Evolutionary conservation across 768 basidiomycete species (phyloP).

Genomic region (Termitomyces sp.): DNA sequence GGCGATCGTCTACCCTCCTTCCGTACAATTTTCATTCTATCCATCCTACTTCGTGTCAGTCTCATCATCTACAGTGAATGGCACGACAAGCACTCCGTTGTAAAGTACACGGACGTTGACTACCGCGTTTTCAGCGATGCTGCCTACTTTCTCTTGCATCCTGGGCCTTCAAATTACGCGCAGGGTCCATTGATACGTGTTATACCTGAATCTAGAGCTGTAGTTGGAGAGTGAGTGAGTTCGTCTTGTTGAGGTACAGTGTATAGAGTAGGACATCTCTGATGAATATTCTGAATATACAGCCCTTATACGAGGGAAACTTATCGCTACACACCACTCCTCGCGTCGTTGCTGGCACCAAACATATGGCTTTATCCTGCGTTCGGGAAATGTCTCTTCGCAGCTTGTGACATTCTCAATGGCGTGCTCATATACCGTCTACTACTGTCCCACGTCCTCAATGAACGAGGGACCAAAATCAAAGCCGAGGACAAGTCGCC

Average conservation of each 20-base stretch:
- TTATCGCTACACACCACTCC: slow-evolving; percentile 94
- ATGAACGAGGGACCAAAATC: slow-evolving; percentile 1
- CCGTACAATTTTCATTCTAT: slow-evolving; percentile 46
- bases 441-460: slow-evolving; percentile 47
- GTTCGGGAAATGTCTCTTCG: slow-evolving; percentile 91
- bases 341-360: slow-evolving; percentile 79
- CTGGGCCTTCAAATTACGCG: slow-evolving; percentile 50
- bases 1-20: slow-evolving; percentile 38
- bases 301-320: slow-evolving; percentile 92
- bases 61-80: slow-evolving; percentile 88
- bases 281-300: neutral
- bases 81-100: slow-evolving; percentile 77
- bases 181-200: slow-evolving; percentile 44
- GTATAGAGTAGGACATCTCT: slow-evolving; percentile 12
- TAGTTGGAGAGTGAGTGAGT: slow-evolving; percentile 73
- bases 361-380: slow-evolving; percentile 78
- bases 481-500: neutral
- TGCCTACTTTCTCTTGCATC: slow-evolving; percentile 60
- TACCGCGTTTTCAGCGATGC: slow-evolving; percentile 96
- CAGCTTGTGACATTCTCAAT: slow-evolving; percentile 77
- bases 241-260: slow-evolving; percentile 6
- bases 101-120: slow-evolving; percentile 99
- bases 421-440: slow-evolving; percentile 69
- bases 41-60: slow-evolving; percentile 57
- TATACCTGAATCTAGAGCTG: slow-evolving; percentile 35